Percentiles rank a stretch among this genome's conserved stretches.
These are phyloP conservation scores for Xanthoconium purpureum DNA, from an alignment of 768 basidiomycete genomes.

Conservation along the genomic window DNA sequence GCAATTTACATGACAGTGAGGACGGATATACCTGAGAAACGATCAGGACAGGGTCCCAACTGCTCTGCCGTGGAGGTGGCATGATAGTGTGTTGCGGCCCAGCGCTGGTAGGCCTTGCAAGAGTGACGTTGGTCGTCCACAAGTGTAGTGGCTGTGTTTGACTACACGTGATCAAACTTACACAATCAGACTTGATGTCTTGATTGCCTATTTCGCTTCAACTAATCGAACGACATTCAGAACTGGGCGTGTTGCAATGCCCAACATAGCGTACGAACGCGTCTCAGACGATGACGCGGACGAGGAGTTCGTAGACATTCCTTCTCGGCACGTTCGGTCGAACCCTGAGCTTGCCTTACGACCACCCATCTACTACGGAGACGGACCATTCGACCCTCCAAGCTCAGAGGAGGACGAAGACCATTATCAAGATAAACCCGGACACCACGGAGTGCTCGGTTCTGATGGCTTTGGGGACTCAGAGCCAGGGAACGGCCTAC, in stretches of 20 bases:
- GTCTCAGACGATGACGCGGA: conserved; percentile 27
- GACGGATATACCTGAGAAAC: conserved; percentile 67
- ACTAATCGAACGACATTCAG: neutral
- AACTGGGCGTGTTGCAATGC: conserved; percentile 22
- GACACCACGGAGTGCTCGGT: neutral
- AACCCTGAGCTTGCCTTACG: conserved; percentile 17
- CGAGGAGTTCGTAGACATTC: conserved; percentile 13
- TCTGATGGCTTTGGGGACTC: conserved; percentile 15
- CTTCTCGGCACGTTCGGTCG: neutral
- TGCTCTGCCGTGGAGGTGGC: conserved; percentile 42
- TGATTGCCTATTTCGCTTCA: conserved; percentile 8
- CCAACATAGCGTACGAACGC: conserved; percentile 29
- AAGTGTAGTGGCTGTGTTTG: neutral
- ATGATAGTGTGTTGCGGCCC: conserved; percentile 18
- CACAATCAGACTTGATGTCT: conserved; percentile 13
- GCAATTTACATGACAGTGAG: neutral
- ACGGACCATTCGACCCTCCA: conserved; percentile 73
- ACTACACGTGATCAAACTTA: conserved; percentile 15
- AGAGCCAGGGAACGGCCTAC: conserved; percentile 31
- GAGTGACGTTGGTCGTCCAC: neutral
- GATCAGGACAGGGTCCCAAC: conserved; percentile 89
- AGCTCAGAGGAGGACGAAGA: conserved; percentile 68
- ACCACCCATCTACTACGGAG: conserved; percentile 60
- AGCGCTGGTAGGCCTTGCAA: neutral
- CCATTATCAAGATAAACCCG: conserved; percentile 46